Base-by-base conservation (phyloP, 2,329 filamentous ascomycete species). In the Furcasterigmium furcatum region DNA sequence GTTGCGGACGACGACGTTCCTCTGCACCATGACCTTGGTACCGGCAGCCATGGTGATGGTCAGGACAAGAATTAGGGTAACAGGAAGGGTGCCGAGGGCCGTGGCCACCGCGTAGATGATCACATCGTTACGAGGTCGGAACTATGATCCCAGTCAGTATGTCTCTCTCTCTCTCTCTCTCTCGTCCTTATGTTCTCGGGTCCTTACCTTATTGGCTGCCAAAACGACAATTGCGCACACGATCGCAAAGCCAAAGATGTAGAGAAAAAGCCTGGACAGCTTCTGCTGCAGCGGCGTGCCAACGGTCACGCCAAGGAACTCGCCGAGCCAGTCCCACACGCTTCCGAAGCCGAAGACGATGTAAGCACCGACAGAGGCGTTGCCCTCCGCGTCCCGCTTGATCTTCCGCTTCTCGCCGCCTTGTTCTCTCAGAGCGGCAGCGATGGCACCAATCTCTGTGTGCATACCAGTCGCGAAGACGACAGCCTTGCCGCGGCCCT, bases 261-360 rank as follows among this genome's bases (percentile, higher is more conserved):
- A 64, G 20, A 86, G 74, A 32, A 84, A 84, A 41, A 88, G 76
- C 57, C 84, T 81, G 53, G 79, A 81, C 41, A 88, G 67, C 57
- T 84, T 86, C 48, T 79, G 77, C 58, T 87, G 82, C 30, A 88
- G 68, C 1, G 85, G 85, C 4, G 85, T 88, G 20, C 84, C 84
- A n/a, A 80, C 59, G 2, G 54, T 61, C 18, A 70, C 54, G 8
- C 67, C 74, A 24, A 79, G 71, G 50, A 77, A 73, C 42, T 68
- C 59, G 5, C 61, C 59, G 5, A 57, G 5, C 5, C 43, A 49
- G 4, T 55, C 53, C 10, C 39, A 40, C 2, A 46, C 42, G 20
- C 44, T 47, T 9, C 42, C 30, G 14, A 48, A n/a, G 24, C 22
- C 39, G 14, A 46, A 44, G 10, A 38, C 20, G 21, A 21, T 27